Percentiles rank a stretch among this genome's conserved stretches.
These are phyloP conservation scores for Hydrangea macrophylla DNA, from an alignment of 148 eudicot species.

Conservation along the genomic window DNA sequence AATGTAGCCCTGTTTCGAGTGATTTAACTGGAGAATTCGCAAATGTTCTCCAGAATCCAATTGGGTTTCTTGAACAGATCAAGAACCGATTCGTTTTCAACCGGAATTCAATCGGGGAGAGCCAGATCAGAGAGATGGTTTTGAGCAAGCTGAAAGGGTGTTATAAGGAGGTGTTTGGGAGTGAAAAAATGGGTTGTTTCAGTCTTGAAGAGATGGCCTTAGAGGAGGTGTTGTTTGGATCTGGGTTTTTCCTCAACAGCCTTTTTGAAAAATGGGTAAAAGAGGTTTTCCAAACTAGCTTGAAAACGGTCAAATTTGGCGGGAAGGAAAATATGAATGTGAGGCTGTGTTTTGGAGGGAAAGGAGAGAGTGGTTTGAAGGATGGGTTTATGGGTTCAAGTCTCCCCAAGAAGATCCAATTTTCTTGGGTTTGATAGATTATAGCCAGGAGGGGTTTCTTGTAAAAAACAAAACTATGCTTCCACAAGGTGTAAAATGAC, in stretches of 20 bases:
- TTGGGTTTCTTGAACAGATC: slow-evolving; percentile 26
- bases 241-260: too few species aligned
- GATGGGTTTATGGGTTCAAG: slow-evolving; percentile 39
- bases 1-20: too few species aligned
- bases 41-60: slow-evolving; percentile 14
- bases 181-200: slow-evolving; percentile 4
- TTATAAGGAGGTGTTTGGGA: slow-evolving; percentile 31
- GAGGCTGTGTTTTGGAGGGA: too few species aligned
- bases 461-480: slow-evolving; percentile 1
- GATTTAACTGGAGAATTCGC: too few species aligned
- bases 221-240: too few species aligned
- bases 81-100: slow-evolving; percentile 29
- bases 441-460: slow-evolving; percentile 10
- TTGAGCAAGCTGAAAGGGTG: slow-evolving; percentile 29
- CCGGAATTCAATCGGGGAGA: slow-evolving; percentile 19
- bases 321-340: too few species aligned
- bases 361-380: too few species aligned
- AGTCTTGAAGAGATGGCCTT: too few species aligned
- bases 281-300: slow-evolving; percentile 38
- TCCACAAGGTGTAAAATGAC: slow-evolving; percentile 15
- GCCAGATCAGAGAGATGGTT: slow-evolving; percentile 23
- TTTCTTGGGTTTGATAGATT: slow-evolving; percentile 32
- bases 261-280: slow-evolving; percentile 47
- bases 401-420: slow-evolving; percentile 43
- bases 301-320: slow-evolving; percentile 18